A percentile compares a stretch with the other conserved stretches of the same genome.
Evolutionary conservation across 768 basidiomycete genomes (phyloP).

Genomic region (Naganishia friedmannii): DNA sequence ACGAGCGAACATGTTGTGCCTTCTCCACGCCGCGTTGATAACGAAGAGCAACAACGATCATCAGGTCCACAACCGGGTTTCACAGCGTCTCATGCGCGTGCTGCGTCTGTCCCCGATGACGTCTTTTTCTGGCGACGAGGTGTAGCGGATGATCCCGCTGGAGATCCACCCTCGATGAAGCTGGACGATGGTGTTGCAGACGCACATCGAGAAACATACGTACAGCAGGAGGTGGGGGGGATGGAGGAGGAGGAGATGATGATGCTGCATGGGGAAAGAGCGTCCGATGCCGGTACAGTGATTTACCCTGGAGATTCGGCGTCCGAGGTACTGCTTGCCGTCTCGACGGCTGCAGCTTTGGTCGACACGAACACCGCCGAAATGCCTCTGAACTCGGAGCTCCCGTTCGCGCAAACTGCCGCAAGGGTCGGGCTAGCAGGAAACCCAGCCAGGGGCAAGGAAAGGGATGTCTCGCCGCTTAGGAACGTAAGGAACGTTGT

Average conservation of each 20-base stretch:
- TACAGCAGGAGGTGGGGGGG: neutral
- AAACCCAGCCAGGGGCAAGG: neutral
- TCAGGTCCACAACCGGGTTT: no score
- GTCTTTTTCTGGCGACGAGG: neutral
- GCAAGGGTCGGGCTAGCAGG: neutral
- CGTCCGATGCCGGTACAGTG: neutral
- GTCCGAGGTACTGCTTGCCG: neutral
- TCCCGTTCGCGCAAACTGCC: neutral
- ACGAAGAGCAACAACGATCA: no score
- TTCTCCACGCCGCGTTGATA: no score
- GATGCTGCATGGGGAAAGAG: neutral
- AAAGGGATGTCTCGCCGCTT: conserved; percentile 25
- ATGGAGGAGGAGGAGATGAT: neutral
- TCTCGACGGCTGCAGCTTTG: neutral
- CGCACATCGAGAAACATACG: neutral
- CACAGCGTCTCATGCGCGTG: neutral
- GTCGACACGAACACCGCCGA: no score
- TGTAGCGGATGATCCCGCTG: no score
- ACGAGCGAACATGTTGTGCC: neutral
- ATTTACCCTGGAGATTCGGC: neutral
- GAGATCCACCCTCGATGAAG: no score
- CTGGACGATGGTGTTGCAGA: neutral
- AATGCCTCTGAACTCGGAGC: no score
- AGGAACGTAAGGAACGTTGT: conserved; percentile 31
- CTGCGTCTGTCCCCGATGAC: neutral